These are phyloP conservation scores for Singerocomus inundabilis DNA, from an alignment of 1,284 basidiomycete species.

Conservation along the genomic window DNA sequence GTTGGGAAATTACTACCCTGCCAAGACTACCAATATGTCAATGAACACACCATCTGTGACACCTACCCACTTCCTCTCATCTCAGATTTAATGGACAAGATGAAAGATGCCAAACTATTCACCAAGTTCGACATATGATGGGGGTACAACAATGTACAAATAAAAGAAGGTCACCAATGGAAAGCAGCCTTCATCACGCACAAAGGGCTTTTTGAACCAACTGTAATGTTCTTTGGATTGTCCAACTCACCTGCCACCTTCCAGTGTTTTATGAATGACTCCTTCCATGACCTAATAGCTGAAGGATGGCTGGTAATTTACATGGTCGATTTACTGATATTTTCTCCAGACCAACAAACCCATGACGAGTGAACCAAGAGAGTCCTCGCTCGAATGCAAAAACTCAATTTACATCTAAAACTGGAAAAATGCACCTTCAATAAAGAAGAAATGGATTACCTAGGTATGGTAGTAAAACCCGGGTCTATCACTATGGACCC, in stretches of 20 bases:
- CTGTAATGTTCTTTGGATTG: constrained; percentile 40
- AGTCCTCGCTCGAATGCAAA: constrained; percentile 34
- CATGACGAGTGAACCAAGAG: constrained; percentile 15
- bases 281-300: constrained; percentile 12
- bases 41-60: not conserved
- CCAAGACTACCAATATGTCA: not conserved
- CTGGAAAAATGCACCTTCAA: constrained; percentile 42
- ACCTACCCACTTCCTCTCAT: constrained; percentile 28
- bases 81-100: constrained; percentile 26
- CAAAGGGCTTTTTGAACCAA: constrained; percentile 24
- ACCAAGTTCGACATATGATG: constrained; percentile 8
- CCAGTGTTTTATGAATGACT: constrained; percentile 22
- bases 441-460: constrained; percentile 32
- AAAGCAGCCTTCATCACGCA: constrained; percentile 3
- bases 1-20: not conserved
- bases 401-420: constrained; percentile 34
- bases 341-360: not conserved
- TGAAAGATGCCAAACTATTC: constrained; percentile 24
- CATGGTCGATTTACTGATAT: constrained; percentile 31
- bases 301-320: constrained; percentile 10
- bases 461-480: constrained; percentile 37
- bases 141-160: constrained; percentile 4
- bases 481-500: constrained; percentile 37
- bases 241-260: constrained; percentile 33
- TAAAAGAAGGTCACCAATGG: constrained; percentile 26